These are phyloP conservation scores for Pythium guiyangense DNA, from an alignment of 352 stramenopile genomes.

Conservation along the genomic window DNA sequence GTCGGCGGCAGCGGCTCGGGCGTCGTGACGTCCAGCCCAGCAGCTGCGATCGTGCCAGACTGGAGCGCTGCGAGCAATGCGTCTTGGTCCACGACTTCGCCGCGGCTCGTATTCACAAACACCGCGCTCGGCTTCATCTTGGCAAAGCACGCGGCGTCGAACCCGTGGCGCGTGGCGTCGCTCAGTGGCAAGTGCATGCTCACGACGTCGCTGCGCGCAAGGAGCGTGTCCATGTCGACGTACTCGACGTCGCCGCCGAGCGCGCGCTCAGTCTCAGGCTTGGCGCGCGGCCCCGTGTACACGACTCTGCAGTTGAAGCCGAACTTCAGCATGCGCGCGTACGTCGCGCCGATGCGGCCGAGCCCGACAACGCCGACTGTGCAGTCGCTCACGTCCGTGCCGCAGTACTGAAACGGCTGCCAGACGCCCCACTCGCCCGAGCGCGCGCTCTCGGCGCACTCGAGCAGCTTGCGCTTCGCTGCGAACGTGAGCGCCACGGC, in stretches of 20 bases:
- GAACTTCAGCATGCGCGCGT: slow-evolving; percentile 75
- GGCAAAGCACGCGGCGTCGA: slow-evolving; percentile 66
- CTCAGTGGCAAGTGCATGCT: slow-evolving; percentile 85
- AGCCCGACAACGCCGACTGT: slow-evolving; percentile 81
- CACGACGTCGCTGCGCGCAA: slow-evolving; percentile 83
- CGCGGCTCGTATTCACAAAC: slow-evolving; percentile 90
- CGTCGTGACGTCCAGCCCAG: slow-evolving; percentile 83
- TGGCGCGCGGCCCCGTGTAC: slow-evolving; percentile 70
- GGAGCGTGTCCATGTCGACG: slow-evolving; percentile 66
- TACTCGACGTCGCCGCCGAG: slow-evolving; percentile 57
- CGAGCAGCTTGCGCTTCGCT: slow-evolving; percentile 46
- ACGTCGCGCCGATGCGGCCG: slow-evolving; percentile 81
- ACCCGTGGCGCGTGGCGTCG: slow-evolving; percentile 55
- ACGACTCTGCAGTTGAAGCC: slow-evolving; percentile 83
- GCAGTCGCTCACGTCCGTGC: slow-evolving; percentile 63
- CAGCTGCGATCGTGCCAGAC: slow-evolving; percentile 39
- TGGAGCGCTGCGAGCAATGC: slow-evolving; percentile 45
- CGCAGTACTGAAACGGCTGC: slow-evolving; percentile 80
- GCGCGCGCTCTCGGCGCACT: slow-evolving; percentile 71
- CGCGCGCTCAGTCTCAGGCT: slow-evolving; percentile 32
- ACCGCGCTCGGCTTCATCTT: slow-evolving; percentile 83
- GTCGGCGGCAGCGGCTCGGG: slow-evolving; percentile 85
- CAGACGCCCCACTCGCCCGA: slow-evolving; percentile 71
- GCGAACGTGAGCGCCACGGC: slow-evolving; percentile 67
- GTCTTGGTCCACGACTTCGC: slow-evolving; percentile 88